phyloP scores from a whole-genome alignment of 306 rosid species.

The Pterocarpus macrocarpus region DNA sequence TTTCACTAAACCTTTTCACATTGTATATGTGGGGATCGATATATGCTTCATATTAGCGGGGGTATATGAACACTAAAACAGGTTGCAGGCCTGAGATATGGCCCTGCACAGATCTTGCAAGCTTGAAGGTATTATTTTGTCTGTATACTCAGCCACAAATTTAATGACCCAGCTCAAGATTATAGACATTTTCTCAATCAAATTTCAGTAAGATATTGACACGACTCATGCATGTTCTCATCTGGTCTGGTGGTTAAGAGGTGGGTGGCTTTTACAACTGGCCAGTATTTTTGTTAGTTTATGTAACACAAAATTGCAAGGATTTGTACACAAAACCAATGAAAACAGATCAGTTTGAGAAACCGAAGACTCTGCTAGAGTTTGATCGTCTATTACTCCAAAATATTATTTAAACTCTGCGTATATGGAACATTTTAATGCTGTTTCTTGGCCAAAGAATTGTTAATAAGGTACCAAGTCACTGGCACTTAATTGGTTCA shows the following conservation, averaged over 20 bases:
- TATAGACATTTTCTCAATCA: slow-evolving; percentile 37
- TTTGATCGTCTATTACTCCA: slow-evolving; percentile 14
- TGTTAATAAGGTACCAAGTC: background rate
- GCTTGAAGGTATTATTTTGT: slow-evolving; percentile 36
- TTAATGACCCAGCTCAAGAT: slow-evolving; percentile 32
- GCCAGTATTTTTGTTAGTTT: background rate
- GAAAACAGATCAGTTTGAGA: background rate
- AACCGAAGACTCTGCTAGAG: slow-evolving; percentile 13
- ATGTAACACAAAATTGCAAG: background rate
- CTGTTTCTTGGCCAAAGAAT: background rate
- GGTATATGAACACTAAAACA: slow-evolving; percentile 26
- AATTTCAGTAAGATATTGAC: slow-evolving; percentile 7
- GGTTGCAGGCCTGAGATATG: slow-evolving; percentile 32
- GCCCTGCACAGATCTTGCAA: slow-evolving; percentile 24
- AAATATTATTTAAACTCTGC: background rate
- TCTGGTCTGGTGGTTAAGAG: background rate
- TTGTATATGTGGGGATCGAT: slow-evolving; percentile 13
- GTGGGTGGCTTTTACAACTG: background rate
- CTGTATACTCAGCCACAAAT: slow-evolving; percentile 34
- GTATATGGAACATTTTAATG: background rate
- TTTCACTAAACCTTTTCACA: slow-evolving; percentile 17
- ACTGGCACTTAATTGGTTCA: no score
- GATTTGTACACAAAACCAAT: background rate
- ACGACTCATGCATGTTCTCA: background rate
- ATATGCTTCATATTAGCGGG: slow-evolving; percentile 34